Evolutionary conservation across 148 eudicot species (phyloP).

Genomic region (Pouteria glomerata): DNA sequence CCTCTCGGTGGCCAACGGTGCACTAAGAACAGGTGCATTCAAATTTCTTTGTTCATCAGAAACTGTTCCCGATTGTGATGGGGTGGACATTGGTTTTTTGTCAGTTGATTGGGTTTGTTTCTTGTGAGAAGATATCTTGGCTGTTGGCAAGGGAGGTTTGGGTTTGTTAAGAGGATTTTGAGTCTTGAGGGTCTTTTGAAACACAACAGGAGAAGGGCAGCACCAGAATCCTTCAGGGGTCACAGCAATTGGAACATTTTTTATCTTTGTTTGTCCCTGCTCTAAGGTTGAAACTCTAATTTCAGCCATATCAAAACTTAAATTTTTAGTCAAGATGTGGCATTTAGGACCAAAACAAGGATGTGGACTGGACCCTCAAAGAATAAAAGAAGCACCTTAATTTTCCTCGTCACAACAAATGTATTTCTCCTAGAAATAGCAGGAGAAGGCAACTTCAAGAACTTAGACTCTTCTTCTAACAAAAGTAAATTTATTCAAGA

Average conservation of each 20-base stretch:
- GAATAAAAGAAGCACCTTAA: background rate
- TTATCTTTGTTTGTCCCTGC: constrained; percentile 58
- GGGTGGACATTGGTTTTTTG: constrained; percentile 24
- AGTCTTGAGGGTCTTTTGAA: constrained; percentile 58
- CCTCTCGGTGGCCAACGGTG: constrained; percentile 28
- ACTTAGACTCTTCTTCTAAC: background rate
- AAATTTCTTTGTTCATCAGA: constrained; percentile 33
- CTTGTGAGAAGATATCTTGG: constrained; percentile 28
- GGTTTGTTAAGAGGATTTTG: constrained; percentile 49
- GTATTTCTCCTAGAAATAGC: background rate
- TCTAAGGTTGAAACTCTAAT: constrained; percentile 42
- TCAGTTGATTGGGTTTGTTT: constrained; percentile 38
- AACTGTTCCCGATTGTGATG: constrained; percentile 20
- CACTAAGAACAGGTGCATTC: constrained; percentile 29
- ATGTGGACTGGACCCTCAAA: background rate
- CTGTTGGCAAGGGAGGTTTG: constrained; percentile 32
- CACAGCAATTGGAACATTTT: constrained; percentile 85
- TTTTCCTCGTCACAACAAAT: background rate
- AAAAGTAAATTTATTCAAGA: background rate
- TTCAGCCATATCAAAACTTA: constrained; percentile 51
- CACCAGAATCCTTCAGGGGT: constrained; percentile 98
- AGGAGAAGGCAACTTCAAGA: background rate
- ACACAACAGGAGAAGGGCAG: constrained; percentile 77
- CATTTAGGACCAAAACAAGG: background rate
- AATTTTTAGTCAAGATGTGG: background rate